Base-by-base conservation (phyloP, 2,329 filamentous ascomycete species). In the Thielaviopsis musarum region DNA sequence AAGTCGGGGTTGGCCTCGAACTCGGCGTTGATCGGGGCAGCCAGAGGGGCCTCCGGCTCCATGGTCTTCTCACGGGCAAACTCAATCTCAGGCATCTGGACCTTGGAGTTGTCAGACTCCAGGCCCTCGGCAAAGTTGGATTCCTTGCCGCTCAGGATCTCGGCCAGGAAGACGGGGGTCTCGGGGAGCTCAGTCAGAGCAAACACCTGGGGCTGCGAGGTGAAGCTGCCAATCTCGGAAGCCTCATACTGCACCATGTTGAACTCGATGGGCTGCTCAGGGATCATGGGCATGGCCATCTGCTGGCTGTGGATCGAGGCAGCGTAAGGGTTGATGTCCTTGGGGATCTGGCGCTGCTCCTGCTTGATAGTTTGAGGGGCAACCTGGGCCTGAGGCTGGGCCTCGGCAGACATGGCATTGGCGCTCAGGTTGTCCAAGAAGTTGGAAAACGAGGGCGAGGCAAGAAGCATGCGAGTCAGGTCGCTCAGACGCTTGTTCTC, bases 401-500 rank as follows among this genome's bases (percentile, higher is more conserved):
- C 71, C 45, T 71, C 69, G n/a, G 71, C 59, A 9, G 73, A 67
- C 15, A 75, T 65, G n/a, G 60, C 57, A 22, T 59, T 57, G 30
- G 57, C 54, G 70, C 81, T 84, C 45, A 89, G 77, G 57, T 84
- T 79, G 66, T 87, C 82, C 52, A 96, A 78, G 69, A 88, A 91
- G 73, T 81, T 85, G 64, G 81, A 89, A 72, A 97, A 95, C 6
- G 88, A 85, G 15, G 88, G 80, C 6, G 88, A 91, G 5, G 83
- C 83, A 19, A 91, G 77, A 28, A 91, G 83, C 81, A 88, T 88
- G 69, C 84, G 85, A n/a, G 85, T 88, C 19, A 91, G 75, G 64
- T 89, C 85, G 9, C 80, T 82, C 57, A 91, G 75, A 54, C 88
- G 87, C 68, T 84, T 84, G 73, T 95, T 95, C 76, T 95, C 90